Evolutionary conservation across 208 protist species (phyloP), one percentile per base, ranked within the genome.

Genomic region (Blastocrithidia nonstop): DNA sequence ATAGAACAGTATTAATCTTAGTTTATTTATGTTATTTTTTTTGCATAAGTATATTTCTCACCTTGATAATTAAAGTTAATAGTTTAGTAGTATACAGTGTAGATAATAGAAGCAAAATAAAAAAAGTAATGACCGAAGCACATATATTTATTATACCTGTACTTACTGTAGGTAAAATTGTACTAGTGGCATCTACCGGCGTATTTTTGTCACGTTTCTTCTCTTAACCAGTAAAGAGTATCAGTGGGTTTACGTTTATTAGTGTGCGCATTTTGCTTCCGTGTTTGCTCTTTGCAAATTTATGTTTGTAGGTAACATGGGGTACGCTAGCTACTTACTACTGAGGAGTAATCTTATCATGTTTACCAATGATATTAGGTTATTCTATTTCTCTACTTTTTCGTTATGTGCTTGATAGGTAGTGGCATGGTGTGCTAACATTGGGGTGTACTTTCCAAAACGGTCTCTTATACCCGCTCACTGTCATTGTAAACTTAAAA

Each of bases 381-480:
- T 55, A 66, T 3, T 20, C 32, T 0, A 52, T 17, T 3, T 60
- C 71, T 15, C 31, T 53, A 5, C 23, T 77, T 1, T 24, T 65
- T 16, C 44, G 60, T 4, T 7, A 32, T 0, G 36, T 77, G n/a
- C 48, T 78, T 6, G 54, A 49, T n/a, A 35, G 28, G 23, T 51
- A 66, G 27, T 88, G 78, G 57, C 67, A 57, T 13, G 57, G 53
- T 9, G 39, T 83, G 11, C 16, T 79, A 4, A 53, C 69, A 28
- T 54, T 88, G 22, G 66, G 56, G 4, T 77, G 68, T 45, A 60
- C 62, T 11, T 83, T 84, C 58, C 74, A 78, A 36, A 84, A 82
- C 45, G 67, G 73, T 0, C 45, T 88, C 8, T 71, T 71, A 15
- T 79, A 81, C 35, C 57, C 66, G 0, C 48, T 82, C 24, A 66